These are phyloP conservation scores for Fusarium pseudonygamai DNA, from an alignment of 2,329 filamentous ascomycete genomes.

Conservation along the genomic window DNA sequence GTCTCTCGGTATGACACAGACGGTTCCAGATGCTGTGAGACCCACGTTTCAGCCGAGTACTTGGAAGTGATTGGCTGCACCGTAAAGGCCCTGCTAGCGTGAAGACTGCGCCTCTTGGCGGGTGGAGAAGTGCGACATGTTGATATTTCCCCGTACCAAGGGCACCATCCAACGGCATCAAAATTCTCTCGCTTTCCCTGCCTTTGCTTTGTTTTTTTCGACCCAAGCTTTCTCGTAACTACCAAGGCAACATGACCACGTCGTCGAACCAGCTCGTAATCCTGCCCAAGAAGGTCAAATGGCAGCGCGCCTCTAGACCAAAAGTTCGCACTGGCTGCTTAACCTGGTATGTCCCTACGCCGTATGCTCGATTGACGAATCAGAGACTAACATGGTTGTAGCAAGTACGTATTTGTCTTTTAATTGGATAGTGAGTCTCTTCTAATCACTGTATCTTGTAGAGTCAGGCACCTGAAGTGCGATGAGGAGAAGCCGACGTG, in stretches of 20 bases:
- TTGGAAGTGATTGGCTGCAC: background rate
- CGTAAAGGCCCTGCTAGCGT: constrained; percentile 16
- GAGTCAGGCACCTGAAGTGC: constrained; percentile 40
- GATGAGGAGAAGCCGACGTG: constrained; percentile 42
- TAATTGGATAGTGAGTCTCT: rapidly evolving
- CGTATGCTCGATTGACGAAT: background rate
- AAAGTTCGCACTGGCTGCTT: constrained; percentile 37
- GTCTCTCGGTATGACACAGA: background rate
- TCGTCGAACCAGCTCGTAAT: background rate
- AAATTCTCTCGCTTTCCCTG: background rate
- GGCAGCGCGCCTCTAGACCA: constrained; percentile 20
- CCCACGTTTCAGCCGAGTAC: background rate
- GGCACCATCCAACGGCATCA: constrained; percentile 11
- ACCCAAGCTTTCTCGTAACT: background rate
- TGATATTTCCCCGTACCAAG: constrained; percentile 1
- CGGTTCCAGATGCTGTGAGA: background rate
- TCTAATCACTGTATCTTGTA: background rate
- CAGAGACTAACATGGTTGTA: background rate
- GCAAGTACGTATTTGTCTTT: background rate
- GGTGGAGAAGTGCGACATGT: background rate
- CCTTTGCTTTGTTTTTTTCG: background rate
- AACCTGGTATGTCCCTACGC: constrained; percentile 26
- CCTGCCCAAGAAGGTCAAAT: constrained; percentile 20
- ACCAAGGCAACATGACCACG: background rate
- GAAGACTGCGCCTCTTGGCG: background rate